Base-by-base conservation (phyloP, 2,329 filamentous ascomycete genomes). In the Monilinia fructigena region DNA sequence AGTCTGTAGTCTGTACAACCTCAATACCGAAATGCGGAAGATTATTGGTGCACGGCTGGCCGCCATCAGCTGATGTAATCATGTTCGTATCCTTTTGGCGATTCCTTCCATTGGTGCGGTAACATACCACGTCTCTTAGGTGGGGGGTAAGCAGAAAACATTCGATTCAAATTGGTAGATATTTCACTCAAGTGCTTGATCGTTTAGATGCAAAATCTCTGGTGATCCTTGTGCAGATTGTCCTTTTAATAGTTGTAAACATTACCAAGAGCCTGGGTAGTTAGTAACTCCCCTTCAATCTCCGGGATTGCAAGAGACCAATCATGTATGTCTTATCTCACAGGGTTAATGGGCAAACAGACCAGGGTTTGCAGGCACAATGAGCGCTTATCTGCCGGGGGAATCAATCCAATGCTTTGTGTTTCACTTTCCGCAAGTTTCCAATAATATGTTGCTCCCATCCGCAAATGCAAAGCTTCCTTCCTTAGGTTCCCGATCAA, bases 41-140 rank as follows among this genome's bases (percentile, higher is more conserved):
- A 26, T 48, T 23, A 38, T 38, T 50, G 26, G 56, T 42, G 18
- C n/a, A 31, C 55, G n/a, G 56, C 26, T 35, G 20, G 42, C 20
- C 26, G 31, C 28, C 45, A 60, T 60, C 56, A 60, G 56, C 56
- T 50, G 56, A 60, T 60, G 18, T n/a, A 16, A 38, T 23, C 23
- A 23, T 50, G 2, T 38, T 60, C 56, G 42, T 60, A 60, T 48
- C 6, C 14, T 35, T 35, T 10, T 60, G 26, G 28, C 48, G 42
- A 31, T 53, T 10, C 40, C 26, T 53, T 10, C 40, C 26, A 35
- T 59, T 58, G 40, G 55, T 23, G 42, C 45, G 23, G 26, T 45
- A 45, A 28, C 23, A n/a, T n/a, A 45, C 23, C 35, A 58, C 40
- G 40, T 45, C 40, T 58, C 55, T 58, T 11, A 20, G 2, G 55